Base-by-base conservation (phyloP, 495 filamentous ascomycete species). In the Hyaloscypha finlandica region DNA sequence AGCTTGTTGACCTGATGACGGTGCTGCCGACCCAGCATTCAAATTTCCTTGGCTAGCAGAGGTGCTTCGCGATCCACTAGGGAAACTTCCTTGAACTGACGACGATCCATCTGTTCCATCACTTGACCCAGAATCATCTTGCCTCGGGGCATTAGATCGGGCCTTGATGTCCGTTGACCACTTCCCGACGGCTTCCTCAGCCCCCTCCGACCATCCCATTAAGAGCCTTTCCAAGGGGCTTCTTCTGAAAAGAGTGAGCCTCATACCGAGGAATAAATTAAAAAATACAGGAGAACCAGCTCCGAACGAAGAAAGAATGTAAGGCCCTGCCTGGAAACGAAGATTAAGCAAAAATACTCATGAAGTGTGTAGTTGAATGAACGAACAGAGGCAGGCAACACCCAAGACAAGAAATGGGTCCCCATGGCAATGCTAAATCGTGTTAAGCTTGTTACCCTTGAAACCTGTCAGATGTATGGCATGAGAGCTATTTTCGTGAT, bases 391-490 rank as follows among this genome's bases (percentile, higher is more conserved):
- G 42, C 9, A 19, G 42, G 42, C 9, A 2, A 3, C 8, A 48
- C 42, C 42, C 35, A 37, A 48, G 11, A 48, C 8, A 19, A 48
- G 16, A 48, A 12, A 12, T 4, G 9, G 42, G 42, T 48, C 16
- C 42, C 42, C 42, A 48, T 16, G 42, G 16, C 42, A 48, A 48
- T 48, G 42, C 6, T 19, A 48, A 48, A 14, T 48, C 42, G 4
- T 48, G 42, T 48, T 48, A 48, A 48, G 42, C 42, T 48, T 19
- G 42, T 48, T 48, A 48, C 42, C 0, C 42, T 14, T 48, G 42
- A 48, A 48, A 48, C 42, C 42, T 48, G 42, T 48, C 42, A 48
- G 42, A 19, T 48, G 42, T 48, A 48, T 48, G 42, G 42, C 42
- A 48, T 48, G 42, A 48, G 42, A 19, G 14, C 42, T 14, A 48